Percentiles rank a stretch among this genome's conserved stretches.
Conservation (phyloP, 371 early-diverging fungal species). For the Mortierella sp. region DNA sequence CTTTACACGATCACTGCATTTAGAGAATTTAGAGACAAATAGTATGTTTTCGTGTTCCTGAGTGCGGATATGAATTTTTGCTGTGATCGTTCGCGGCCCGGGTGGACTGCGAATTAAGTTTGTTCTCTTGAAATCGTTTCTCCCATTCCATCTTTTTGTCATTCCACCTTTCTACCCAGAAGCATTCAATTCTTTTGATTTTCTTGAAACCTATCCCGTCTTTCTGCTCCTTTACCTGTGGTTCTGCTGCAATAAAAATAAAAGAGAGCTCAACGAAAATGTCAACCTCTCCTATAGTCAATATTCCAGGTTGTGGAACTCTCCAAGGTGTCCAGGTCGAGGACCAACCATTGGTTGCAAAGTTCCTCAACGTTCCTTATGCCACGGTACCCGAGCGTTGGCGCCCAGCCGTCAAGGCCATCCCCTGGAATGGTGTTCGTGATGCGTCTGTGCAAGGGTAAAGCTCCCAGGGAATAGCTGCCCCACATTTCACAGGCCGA, state of each 20-base stretch:
- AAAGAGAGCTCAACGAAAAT: slow-evolving; percentile 3
- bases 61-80: too few species aligned
- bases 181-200: not conserved
- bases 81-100: not conserved
- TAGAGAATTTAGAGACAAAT: too few species aligned
- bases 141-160: not conserved
- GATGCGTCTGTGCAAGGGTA: slow-evolving; percentile 49
- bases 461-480: too few species aligned
- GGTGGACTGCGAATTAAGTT: not conserved
- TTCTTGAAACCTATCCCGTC: not conserved
- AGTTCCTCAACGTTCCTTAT: slow-evolving; percentile 53
- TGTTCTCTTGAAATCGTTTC: not conserved
- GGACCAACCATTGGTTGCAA: slow-evolving; percentile 36
- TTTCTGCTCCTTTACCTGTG: not conserved
- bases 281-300: slow-evolving; percentile 26
- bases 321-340: slow-evolving; percentile 22
- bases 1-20: too few species aligned
- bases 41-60: too few species aligned
- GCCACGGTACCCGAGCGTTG: slow-evolving; percentile 53
- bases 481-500: not conserved
- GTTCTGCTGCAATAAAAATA: not conserved
- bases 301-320: slow-evolving; percentile 40
- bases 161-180: not conserved
- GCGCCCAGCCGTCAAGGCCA: slow-evolving; percentile 39
- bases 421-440: slow-evolving; percentile 51